phyloP scores from a whole-genome alignment of 208 protist genomes.

The Trypanosoma theileri region DNA sequence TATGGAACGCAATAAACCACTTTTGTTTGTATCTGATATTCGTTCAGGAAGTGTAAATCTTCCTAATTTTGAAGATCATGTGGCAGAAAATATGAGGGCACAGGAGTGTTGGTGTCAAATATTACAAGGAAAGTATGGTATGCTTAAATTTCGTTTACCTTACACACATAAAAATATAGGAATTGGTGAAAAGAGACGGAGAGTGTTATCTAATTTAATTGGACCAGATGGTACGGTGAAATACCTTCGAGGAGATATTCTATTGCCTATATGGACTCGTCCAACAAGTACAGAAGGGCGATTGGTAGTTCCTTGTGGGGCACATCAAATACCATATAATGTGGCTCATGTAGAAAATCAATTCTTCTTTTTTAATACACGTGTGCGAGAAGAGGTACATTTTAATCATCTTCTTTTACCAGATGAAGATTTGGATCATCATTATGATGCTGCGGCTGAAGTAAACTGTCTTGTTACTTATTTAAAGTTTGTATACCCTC shows the following conservation, averaged over 20 bases:
- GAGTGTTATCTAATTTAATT: slow-evolving; percentile 49
- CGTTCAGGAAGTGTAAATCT: slow-evolving; percentile 83
- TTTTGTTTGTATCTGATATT: slow-evolving; percentile 95
- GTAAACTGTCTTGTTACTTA: slow-evolving; percentile 84
- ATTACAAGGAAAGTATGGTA: slow-evolving; percentile 80
- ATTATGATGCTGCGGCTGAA: slow-evolving; percentile 93
- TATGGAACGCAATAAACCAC: slow-evolving; percentile 72
- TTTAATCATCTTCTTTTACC: slow-evolving; percentile 83
- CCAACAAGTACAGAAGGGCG: slow-evolving; percentile 95
- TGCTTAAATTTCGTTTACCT: slow-evolving; percentile 97
- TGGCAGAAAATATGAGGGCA: slow-evolving; percentile 89
- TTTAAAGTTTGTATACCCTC: slow-evolving; percentile 62
- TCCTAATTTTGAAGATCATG: slow-evolving; percentile 90
- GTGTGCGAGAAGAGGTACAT: slow-evolving; percentile 87
- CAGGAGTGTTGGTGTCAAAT: slow-evolving; percentile 93
- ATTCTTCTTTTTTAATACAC: slow-evolving; percentile 96
- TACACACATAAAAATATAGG: slow-evolving; percentile 77
- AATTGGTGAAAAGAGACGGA: slow-evolving; percentile 46
- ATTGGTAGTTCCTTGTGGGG: slow-evolving; percentile 85
- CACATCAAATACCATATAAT: slow-evolving; percentile 64
- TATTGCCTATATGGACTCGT: slow-evolving; percentile 94
- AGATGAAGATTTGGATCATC: slow-evolving; percentile 87
- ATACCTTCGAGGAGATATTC: slow-evolving; percentile 89
- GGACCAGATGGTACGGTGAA: slow-evolving; percentile 70
- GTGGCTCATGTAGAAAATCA: slow-evolving; percentile 86